These are phyloP conservation scores for Coelastrella sp. DNA, from an alignment of 139 green algal genomes.

Conservation along the genomic window DNA sequence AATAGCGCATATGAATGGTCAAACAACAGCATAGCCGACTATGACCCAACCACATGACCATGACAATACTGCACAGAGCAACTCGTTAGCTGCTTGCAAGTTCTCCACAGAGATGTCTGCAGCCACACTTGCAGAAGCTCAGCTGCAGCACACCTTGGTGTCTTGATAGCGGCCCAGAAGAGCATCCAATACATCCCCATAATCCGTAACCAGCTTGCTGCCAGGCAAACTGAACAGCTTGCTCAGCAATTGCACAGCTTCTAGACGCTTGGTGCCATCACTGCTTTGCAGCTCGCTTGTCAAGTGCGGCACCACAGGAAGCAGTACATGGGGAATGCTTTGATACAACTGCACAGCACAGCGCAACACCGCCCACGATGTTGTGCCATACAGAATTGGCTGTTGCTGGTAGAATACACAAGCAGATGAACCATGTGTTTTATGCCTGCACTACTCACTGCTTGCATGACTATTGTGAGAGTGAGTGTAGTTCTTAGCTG, in stretches of 20 bases:
- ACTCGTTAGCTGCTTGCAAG: too few species aligned
- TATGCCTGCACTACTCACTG: background rate
- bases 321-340: conserved; percentile 71
- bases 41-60: too few species aligned
- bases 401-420: too few species aligned
- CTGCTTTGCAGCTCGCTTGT: conserved; percentile 62
- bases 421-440: too few species aligned
- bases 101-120: background rate
- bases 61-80: too few species aligned
- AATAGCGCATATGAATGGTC: too few species aligned
- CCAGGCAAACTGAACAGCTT: conserved; percentile 43
- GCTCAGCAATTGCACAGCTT: conserved; percentile 32
- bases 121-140: background rate
- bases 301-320: conserved; percentile 79
- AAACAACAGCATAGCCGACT: too few species aligned
- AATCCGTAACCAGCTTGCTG: conserved; percentile 38
- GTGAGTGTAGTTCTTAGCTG: too few species aligned
- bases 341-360: conserved; percentile 68
- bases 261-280: conserved; percentile 6
- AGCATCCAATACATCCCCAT: conserved; percentile 27
- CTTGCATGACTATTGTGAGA: too few species aligned
- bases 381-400: too few species aligned
- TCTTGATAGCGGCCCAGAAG: conserved; percentile 31
- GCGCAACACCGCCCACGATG: too few species aligned
- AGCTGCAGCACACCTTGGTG: background rate